phyloP scores from a whole-genome alignment of 1,284 basidiomycete species.

The Trametes pubescens region DNA sequence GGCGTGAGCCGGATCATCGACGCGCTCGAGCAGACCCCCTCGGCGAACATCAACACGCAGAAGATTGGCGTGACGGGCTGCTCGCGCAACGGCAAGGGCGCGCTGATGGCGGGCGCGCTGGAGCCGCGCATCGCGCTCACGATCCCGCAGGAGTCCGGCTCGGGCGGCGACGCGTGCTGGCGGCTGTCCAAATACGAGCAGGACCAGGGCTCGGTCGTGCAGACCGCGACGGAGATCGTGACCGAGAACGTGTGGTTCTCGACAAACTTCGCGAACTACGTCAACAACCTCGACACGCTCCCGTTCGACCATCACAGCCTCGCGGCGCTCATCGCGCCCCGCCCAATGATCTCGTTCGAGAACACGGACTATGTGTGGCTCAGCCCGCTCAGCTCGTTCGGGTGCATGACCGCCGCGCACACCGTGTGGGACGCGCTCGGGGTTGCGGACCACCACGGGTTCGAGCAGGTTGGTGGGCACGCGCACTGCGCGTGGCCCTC shows the following conservation, averaged over 20 bases:
- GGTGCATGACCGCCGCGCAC: slow-evolving; percentile 57
- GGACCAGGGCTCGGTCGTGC: slow-evolving; percentile 47
- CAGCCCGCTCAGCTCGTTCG: slow-evolving; percentile 54
- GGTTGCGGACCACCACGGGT: slow-evolving; percentile 54
- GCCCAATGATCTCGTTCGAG: slow-evolving; percentile 57
- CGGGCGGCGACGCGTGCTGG: slow-evolving; percentile 64
- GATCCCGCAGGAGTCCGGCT: slow-evolving; percentile 64
- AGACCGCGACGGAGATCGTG: slow-evolving; percentile 61
- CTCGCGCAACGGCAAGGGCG: slow-evolving; percentile 64
- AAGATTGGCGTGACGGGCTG: slow-evolving; percentile 63
- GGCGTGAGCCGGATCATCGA: slow-evolving; percentile 63
- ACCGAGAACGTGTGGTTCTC: slow-evolving; percentile 65
- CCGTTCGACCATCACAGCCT: slow-evolving; percentile 64
- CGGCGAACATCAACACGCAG: slow-evolving; percentile 52
- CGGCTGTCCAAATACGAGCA: slow-evolving; percentile 56
- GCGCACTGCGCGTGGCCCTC: slow-evolving; percentile 61
- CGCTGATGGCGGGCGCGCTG: slow-evolving; percentile 61
- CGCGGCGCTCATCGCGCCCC: slow-evolving; percentile 59
- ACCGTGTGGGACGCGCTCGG: slow-evolving; percentile 57
- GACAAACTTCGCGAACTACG: slow-evolving; percentile 53
- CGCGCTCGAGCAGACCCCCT: slow-evolving; percentile 54
- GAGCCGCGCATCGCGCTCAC: slow-evolving; percentile 61
- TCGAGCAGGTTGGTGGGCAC: slow-evolving; percentile 59
- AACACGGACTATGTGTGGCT: slow-evolving; percentile 62
- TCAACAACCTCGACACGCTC: slow-evolving; percentile 49